Base-by-base conservation (phyloP, 495 filamentous ascomycete genomes). In the Penicillium steckii region DNA sequence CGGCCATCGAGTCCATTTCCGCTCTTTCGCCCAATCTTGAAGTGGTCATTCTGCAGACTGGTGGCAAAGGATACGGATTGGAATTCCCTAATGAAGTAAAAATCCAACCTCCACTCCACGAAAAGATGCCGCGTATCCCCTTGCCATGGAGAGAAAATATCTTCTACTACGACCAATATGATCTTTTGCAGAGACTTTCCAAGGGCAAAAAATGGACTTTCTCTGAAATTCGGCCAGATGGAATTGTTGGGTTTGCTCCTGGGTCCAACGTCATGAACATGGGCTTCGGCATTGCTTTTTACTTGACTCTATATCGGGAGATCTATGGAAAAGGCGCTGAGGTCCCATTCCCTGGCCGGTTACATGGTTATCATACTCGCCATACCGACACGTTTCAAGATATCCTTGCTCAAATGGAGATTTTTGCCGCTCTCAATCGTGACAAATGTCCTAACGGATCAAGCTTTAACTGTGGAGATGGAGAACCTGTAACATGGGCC, bases 151-250 rank as follows among this genome's bases (percentile, higher is more conserved):
- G 48, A 7, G 35, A 44, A 8, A 69, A 73, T 42, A 63, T 77
- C 25, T 75, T 78, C 62, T 78, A 78, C 61, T 78, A 76, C 48
- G 48, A 48, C 10, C 75, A 77, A 44, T 65, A 65, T 37, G 74
- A 78, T 38, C 55, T 63, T n/a, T 56, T 79, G 10, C 22, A 43
- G 22, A 45, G 46, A 6, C 53, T 69, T 0, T 67, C 63, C 7
- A 46, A 63, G 13, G 64, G 57, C 37, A 67, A 70, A 45, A 55
- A 26, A 2, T 75, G 74, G 75, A 66, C 46, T 0, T 76, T 65
- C 52, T 69, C 55, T 15, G 73, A 77, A 42, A 66, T 77, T 46
- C 61, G 71, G 8, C 74, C 74, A 0, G 74, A 77, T 46, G 64
- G 54, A 0, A 68, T 77, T 25, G 63, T 79, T 10, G 75, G 75